A percentile compares a stretch with the other conserved stretches of the same genome.
Conservation (phyloP, 495 filamentous ascomycete species). For the Neurospora sp. region DNA sequence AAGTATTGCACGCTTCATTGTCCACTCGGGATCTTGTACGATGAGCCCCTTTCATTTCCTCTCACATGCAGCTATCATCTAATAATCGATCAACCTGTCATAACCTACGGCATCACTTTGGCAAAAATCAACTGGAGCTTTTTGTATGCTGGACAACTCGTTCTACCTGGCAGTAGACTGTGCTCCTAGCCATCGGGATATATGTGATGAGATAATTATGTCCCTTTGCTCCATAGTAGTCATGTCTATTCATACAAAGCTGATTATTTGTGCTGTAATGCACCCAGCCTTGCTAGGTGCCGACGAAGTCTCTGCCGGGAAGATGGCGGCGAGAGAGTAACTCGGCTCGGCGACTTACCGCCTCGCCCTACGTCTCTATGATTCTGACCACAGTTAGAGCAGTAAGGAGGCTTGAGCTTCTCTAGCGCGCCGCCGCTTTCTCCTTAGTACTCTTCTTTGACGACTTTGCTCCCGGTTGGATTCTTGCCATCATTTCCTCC, state of each 20-base stretch:
- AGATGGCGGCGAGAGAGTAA: not conserved
- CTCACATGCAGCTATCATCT: not conserved
- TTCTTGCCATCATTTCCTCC: conserved; percentile 99
- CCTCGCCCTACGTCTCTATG: not conserved
- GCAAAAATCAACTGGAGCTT: not conserved
- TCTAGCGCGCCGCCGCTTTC: conserved; percentile 15
- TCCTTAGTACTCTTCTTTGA: conserved; percentile 23
- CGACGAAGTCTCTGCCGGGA: not conserved
- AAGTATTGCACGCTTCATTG: not conserved
- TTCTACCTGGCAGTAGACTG: not conserved
- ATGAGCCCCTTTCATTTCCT: not conserved
- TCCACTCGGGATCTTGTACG: not conserved
- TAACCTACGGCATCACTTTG: not conserved
- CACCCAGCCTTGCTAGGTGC: not conserved
- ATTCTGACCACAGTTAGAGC: not conserved
- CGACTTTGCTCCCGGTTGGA: conserved; percentile 50
- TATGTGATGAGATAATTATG: not conserved
- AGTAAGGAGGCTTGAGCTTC: not conserved
- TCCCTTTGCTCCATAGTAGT: not conserved
- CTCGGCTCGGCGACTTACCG: not conserved
- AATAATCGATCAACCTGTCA: not conserved
- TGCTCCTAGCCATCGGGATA: not conserved
- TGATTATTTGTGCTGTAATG: not conserved
- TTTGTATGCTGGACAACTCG: not conserved
- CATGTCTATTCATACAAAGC: not conserved